A percentile compares a stretch with the other conserved stretches of the same genome.
Evolutionary conservation across 1,284 basidiomycete genomes (phyloP).

Genomic region (Marasmius oreades): DNA sequence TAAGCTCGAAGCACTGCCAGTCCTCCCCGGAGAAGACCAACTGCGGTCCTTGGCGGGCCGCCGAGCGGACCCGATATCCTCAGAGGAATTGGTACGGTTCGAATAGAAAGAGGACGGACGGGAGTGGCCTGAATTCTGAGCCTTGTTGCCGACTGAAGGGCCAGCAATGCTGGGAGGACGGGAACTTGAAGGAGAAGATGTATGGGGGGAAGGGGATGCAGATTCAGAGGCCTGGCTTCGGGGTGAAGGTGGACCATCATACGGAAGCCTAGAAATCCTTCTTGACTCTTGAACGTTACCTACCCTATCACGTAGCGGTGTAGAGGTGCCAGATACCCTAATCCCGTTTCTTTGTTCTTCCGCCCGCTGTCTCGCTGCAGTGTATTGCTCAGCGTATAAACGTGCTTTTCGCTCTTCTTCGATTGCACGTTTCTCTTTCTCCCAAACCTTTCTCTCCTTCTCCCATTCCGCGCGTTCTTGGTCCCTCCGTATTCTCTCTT

Average conservation of each 20-base stretch:
- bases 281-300: slow-evolving; percentile 40
- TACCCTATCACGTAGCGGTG: slow-evolving; percentile 33
- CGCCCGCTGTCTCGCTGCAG: slow-evolving; percentile 55
- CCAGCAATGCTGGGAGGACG: slow-evolving; percentile 41
- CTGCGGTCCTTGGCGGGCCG: slow-evolving; percentile 32
- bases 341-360: slow-evolving; percentile 51
- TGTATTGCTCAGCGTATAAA: slow-evolving; percentile 56
- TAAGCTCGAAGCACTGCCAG: slow-evolving; percentile 31
- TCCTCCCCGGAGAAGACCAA: slow-evolving; percentile 35
- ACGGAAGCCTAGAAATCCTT: slow-evolving; percentile 34
- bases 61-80: slow-evolving; percentile 46
- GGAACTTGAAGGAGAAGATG: slow-evolving; percentile 47
- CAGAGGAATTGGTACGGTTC: slow-evolving; percentile 43
- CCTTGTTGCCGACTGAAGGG: slow-evolving; percentile 27
- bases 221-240: slow-evolving; percentile 43
- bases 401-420: slow-evolving; percentile 57
- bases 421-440: slow-evolving; percentile 49
- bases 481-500: slow-evolving; percentile 44
- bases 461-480: slow-evolving; percentile 48
- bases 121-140: slow-evolving; percentile 29
- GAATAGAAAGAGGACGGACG: slow-evolving; percentile 50
- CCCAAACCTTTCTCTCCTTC: slow-evolving; percentile 49
- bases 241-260: slow-evolving; percentile 32
- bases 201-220: slow-evolving; percentile 26
- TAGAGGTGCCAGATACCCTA: slow-evolving; percentile 30